Evolutionary conservation across 768 basidiomycete genomes (phyloP).

Genomic region (Panus rudis): DNA sequence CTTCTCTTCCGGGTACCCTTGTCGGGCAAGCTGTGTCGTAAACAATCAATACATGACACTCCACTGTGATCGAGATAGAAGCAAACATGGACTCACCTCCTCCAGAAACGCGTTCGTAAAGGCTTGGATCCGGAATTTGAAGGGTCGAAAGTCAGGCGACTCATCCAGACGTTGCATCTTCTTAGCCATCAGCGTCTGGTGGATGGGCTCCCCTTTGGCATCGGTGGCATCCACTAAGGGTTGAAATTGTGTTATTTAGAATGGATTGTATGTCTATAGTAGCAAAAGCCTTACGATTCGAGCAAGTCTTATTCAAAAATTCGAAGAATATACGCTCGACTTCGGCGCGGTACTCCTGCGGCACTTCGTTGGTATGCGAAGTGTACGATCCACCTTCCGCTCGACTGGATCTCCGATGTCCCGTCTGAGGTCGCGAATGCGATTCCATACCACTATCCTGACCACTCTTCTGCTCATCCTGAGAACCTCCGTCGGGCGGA

Average conservation of each 20-base stretch:
- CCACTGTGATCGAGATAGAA: constrained; percentile 14
- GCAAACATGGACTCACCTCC: constrained; percentile 44
- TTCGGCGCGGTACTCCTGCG: constrained; percentile 71
- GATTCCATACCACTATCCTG: neutral
- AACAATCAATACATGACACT: constrained; percentile 9
- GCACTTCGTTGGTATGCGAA: constrained; percentile 54
- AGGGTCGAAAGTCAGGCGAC: constrained; percentile 93
- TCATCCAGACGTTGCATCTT: constrained; percentile 97
- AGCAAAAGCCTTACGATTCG: constrained; percentile 56
- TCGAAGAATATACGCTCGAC: constrained; percentile 90
- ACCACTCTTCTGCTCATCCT: constrained; percentile 8
- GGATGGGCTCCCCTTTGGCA: constrained; percentile 92
- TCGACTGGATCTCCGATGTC: constrained; percentile 17
- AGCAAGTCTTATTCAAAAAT: constrained; percentile 83
- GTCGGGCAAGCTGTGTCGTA: constrained; percentile 55
- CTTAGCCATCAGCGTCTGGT: constrained; percentile 98
- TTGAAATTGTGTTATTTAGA: constrained; percentile 13
- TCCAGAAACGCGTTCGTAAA: constrained; percentile 96
- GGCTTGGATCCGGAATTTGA: constrained; percentile 98
- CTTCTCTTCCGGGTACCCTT: constrained; percentile 89
- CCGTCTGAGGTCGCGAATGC: constrained; percentile 16
- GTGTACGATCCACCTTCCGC: constrained; percentile 17
- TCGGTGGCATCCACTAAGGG: constrained; percentile 84
- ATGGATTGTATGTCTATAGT: constrained; percentile 8
- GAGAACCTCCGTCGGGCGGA: constrained; percentile 9